A percentile compares a stretch with the other conserved stretches of the same genome.
phyloP scores from a whole-genome alignment of 2,329 filamentous ascomycete species.

The Botrytis porri region DNA sequence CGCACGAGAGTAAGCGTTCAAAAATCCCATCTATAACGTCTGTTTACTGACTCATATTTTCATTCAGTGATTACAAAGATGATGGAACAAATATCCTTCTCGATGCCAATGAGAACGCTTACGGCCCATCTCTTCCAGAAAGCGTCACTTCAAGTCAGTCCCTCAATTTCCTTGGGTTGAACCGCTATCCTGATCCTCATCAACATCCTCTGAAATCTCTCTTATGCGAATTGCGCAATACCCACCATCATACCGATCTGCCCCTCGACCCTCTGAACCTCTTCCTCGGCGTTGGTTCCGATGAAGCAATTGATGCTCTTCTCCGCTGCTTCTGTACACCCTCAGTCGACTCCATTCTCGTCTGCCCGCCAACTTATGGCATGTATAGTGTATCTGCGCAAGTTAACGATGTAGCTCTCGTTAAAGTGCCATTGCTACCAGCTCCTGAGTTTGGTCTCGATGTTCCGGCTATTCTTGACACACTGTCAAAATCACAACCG shows the following conservation, averaged over 20 bases:
- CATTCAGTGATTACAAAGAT: conserved; percentile 89
- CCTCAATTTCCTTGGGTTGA: conserved; percentile 75
- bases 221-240: conserved; percentile 84
- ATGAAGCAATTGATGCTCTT: conserved; percentile 94
- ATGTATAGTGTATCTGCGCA: conserved; percentile 97
- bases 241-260: conserved; percentile 73
- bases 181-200: conserved; percentile 96
- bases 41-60: conserved; percentile 35
- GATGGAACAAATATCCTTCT: conserved; percentile 93
- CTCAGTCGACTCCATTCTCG: conserved; percentile 83
- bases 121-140: conserved; percentile 69
- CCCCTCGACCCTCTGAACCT: conserved; percentile 75
- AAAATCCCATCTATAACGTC: background rate
- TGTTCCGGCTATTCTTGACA: conserved; percentile 62
- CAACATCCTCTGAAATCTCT: conserved; percentile 81
- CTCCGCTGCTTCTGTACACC: conserved; percentile 91
- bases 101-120: conserved; percentile 97
- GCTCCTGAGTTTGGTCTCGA: conserved; percentile 73
- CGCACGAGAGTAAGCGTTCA: conserved; percentile 66
- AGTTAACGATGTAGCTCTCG: conserved; percentile 85
- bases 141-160: conserved; percentile 46
- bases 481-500: conserved; percentile 57
- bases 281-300: conserved; percentile 92
- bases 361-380: conserved; percentile 94
- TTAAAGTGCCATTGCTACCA: conserved; percentile 77